Evolutionary conservation across 2,329 filamentous ascomycete genomes (phyloP).

Genomic region (Beauveria asiatica): DNA sequence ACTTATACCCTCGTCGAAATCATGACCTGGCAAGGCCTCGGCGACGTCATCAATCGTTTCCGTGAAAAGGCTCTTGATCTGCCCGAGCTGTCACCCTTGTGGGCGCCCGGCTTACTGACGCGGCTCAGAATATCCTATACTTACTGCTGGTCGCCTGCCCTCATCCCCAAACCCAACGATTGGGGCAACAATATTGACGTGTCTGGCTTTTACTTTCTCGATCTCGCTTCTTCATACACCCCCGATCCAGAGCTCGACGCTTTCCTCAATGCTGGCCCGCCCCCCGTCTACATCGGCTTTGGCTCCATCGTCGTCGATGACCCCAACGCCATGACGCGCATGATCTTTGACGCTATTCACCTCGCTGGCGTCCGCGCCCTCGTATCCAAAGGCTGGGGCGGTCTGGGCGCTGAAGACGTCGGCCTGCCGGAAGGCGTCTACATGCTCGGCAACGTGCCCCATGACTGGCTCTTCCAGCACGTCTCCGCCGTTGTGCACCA

Average conservation of each 20-base stretch:
- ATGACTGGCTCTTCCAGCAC: conserved; percentile 80
- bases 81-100: conserved; percentile 69
- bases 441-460: conserved; percentile 77
- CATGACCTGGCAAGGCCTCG: conserved; percentile 87
- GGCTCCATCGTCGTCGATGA: conserved; percentile 77
- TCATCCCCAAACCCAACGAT: conserved; percentile 72
- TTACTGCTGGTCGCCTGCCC: conserved; percentile 81
- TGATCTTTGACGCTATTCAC: conserved; percentile 64
- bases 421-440: conserved; percentile 68
- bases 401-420: conserved; percentile 63
- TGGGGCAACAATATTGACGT: conserved; percentile 66
- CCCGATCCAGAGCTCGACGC: conserved; percentile 56
- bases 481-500: conserved; percentile 82
- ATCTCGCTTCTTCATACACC: conserved; percentile 56
- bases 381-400: conserved; percentile 84
- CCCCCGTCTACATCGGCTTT: conserved; percentile 76
- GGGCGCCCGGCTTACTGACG: conserved; percentile 71
- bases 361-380: conserved; percentile 65
- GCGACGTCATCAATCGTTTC: conserved; percentile 86
- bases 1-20: conserved; percentile 81
- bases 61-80: conserved; percentile 65
- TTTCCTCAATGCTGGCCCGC: conserved; percentile 60
- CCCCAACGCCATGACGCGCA: conserved; percentile 58
- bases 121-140: conserved; percentile 75
- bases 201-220: conserved; percentile 69